These are phyloP conservation scores for Mediolabrus comicus DNA, from an alignment of 108 stramenopile species.

Conservation along the genomic window DNA sequence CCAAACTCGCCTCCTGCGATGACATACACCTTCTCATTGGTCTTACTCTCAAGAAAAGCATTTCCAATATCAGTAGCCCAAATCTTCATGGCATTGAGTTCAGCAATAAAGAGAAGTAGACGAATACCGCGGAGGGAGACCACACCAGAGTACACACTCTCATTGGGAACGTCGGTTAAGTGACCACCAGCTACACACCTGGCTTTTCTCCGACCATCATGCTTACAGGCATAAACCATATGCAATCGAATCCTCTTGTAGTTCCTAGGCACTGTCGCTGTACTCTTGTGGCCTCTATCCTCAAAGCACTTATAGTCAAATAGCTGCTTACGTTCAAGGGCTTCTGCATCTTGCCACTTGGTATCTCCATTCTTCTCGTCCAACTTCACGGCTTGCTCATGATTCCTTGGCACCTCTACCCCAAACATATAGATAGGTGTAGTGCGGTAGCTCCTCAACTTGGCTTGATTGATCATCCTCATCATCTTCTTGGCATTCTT, in stretches of 20 bases:
- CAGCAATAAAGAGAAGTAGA: slow-evolving; percentile 40
- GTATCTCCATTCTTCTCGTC: slow-evolving; percentile 44
- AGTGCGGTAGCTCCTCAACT: not conserved
- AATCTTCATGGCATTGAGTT: slow-evolving; percentile 38
- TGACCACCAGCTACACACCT: slow-evolving; percentile 44
- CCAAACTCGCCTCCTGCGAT: slow-evolving; percentile 45
- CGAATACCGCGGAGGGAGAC: slow-evolving; percentile 33
- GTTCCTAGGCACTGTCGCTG: slow-evolving; percentile 10
- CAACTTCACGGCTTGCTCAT: slow-evolving; percentile 21
- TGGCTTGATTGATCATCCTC: not conserved
- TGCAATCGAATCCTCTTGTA: slow-evolving; percentile 35
- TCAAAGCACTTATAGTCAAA: slow-evolving; percentile 30
- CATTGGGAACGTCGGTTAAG: slow-evolving; percentile 10
- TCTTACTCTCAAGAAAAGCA: slow-evolving; percentile 35
- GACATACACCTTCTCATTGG: slow-evolving; percentile 28
- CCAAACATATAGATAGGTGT: slow-evolving; percentile 13
- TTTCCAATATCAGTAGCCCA: slow-evolving; percentile 15
- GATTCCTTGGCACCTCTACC: slow-evolving; percentile 16
- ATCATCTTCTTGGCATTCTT: not conserved
- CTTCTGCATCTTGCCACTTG: slow-evolving; percentile 33
- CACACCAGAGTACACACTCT: slow-evolving; percentile 28
- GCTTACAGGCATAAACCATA: slow-evolving; percentile 38
- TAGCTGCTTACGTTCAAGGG: slow-evolving; percentile 11
- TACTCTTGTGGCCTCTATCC: slow-evolving; percentile 1
- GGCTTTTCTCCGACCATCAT: slow-evolving; percentile 31